Percentiles rank a stretch among this genome's conserved stretches.
Conservation (phyloP, 2,329 filamentous ascomycete species). For the Aureobasidium mangrovei region DNA sequence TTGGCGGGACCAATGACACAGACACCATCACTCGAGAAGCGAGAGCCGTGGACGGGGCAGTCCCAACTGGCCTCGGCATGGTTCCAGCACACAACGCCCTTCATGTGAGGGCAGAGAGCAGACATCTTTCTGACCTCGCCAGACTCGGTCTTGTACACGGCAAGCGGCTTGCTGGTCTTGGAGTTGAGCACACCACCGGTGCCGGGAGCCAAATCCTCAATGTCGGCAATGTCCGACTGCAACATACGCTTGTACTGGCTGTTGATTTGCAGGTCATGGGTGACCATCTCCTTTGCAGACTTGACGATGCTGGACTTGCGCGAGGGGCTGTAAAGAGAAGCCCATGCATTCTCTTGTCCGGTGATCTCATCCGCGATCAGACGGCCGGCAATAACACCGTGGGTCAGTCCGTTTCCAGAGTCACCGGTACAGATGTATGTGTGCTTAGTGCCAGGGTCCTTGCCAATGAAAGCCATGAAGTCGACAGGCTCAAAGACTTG, state of each 20-base stretch:
- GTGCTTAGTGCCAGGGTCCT: slow-evolving; percentile 44
- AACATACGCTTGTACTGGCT: slow-evolving; percentile 47
- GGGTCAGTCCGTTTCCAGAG: slow-evolving; percentile 49
- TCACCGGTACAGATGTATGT: slow-evolving; percentile 50
- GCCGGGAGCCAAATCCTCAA: slow-evolving; percentile 45
- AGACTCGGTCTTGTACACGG: slow-evolving; percentile 48
- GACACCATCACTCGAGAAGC: slow-evolving; percentile 36
- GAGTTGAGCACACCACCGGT: slow-evolving; percentile 46
- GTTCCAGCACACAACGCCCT: slow-evolving; percentile 51
- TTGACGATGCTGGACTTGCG: slow-evolving; percentile 39
- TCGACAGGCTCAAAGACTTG: slow-evolving; percentile 50
- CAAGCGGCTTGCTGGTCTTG: slow-evolving; percentile 39
- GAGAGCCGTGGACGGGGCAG: slow-evolving; percentile 41
- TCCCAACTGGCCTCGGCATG: slow-evolving; percentile 45
- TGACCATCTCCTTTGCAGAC: slow-evolving; percentile 37
- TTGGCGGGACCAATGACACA: slow-evolving; percentile 35
- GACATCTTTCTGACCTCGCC: slow-evolving; percentile 44
- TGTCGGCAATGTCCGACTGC: slow-evolving; percentile 47
- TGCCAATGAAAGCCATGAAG: slow-evolving; percentile 48
- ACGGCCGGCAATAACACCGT: slow-evolving; percentile 45
- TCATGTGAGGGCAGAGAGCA: slow-evolving; percentile 48
- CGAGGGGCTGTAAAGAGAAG: slow-evolving; percentile 42
- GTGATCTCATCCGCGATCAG: slow-evolving; percentile 48
- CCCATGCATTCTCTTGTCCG: slow-evolving; percentile 42
- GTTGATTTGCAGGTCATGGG: slow-evolving; percentile 48